phyloP scores from a whole-genome alignment of 139 green algal genomes.

The Micromonas commoda region DNA sequence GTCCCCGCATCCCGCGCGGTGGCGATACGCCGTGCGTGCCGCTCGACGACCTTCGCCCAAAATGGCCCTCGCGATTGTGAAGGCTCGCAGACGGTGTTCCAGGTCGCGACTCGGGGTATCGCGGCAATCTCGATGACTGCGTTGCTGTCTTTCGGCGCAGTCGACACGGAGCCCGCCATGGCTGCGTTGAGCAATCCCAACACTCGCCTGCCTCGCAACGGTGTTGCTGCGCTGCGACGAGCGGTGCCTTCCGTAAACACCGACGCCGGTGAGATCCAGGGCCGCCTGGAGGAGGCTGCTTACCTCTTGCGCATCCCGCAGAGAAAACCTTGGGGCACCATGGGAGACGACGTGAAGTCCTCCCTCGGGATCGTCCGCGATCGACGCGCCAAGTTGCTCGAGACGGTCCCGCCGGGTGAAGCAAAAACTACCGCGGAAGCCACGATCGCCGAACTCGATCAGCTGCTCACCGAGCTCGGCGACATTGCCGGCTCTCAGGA shows the following conservation, averaged over 20 bases:
- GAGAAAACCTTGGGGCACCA: conserved; percentile 16
- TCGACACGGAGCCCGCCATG: background rate
- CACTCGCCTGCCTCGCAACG: conserved; percentile 5
- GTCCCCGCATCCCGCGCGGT: no score
- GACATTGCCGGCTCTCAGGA: background rate
- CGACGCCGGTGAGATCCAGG: background rate
- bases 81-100: no score
- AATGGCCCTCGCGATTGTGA: no score
- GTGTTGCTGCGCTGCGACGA: background rate
- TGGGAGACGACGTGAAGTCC: conserved; percentile 1
- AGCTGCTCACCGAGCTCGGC: background rate
- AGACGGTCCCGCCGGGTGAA: background rate
- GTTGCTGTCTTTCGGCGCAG: background rate
- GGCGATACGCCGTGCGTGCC: no score
- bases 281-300: conserved; percentile 12
- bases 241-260: conserved; percentile 14
- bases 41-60: no score
- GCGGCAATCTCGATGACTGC: background rate
- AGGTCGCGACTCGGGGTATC: no score
- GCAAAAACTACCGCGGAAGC: background rate
- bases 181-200: conserved; percentile 8
- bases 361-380: background rate
- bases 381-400: background rate
- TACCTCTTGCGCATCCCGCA: conserved; percentile 25
- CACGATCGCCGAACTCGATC: background rate